These are phyloP conservation scores for Cardamine chenopodiifolia DNA, from an alignment of 345 rosid species.

Conservation along the genomic window DNA sequence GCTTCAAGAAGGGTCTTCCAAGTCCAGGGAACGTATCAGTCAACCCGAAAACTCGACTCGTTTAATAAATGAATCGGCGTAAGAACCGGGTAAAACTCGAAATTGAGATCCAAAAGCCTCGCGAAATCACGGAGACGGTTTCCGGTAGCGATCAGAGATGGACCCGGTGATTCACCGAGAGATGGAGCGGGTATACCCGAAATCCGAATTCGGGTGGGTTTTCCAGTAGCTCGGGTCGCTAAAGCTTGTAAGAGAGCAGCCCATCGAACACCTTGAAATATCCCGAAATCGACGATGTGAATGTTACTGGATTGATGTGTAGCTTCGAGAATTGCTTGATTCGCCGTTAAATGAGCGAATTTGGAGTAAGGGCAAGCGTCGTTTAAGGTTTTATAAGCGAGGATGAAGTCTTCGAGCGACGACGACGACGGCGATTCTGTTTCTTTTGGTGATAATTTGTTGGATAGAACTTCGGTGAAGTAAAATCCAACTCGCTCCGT, in stretches of 20 bases:
- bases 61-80: constrained; percentile 58
- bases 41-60: constrained; percentile 59
- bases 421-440: constrained; percentile 30
- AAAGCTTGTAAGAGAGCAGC: constrained; percentile 80
- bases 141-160: constrained; percentile 71
- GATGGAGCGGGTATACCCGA: constrained; percentile 91
- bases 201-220: constrained; percentile 72
- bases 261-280: constrained; percentile 97
- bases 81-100: constrained; percentile 75
- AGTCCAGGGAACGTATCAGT: too few relatives aligned
- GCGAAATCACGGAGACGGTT: constrained; percentile 84
- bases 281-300: constrained; percentile 90
- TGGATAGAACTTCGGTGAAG: constrained; percentile 63
- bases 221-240: constrained; percentile 74
- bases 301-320: constrained; percentile 65
- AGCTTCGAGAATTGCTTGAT: constrained; percentile 90
- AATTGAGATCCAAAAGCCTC: constrained; percentile 60
- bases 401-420: constrained; percentile 59
- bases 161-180: constrained; percentile 62
- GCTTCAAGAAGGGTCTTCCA: too few relatives aligned
- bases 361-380: constrained; percentile 93
- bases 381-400: constrained; percentile 70
- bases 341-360: constrained; percentile 90
- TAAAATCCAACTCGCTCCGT: constrained; percentile 70
- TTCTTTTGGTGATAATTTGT: constrained; percentile 42